These are phyloP conservation scores for Talaromyces marneffei DNA, from an alignment of 2,329 filamentous ascomycete genomes.

Conservation along the genomic window DNA sequence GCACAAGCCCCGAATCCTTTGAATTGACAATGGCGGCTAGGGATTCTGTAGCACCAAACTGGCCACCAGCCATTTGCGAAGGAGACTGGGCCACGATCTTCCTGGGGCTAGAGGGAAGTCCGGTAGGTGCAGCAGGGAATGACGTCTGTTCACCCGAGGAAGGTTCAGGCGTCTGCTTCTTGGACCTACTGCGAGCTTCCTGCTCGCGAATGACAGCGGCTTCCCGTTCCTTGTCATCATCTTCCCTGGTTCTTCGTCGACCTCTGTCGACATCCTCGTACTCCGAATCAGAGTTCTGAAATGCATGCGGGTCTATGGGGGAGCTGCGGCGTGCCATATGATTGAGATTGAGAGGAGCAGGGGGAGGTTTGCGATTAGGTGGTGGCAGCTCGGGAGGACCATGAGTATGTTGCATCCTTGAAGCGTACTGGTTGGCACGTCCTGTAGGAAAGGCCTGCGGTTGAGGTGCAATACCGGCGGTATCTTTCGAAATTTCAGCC, in stretches of 20 bases:
- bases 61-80: conserved; percentile 19
- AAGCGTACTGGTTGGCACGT: not conserved
- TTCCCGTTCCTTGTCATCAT: conserved; percentile 76
- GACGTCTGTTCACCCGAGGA: conserved; percentile 38
- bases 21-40: conserved; percentile 30
- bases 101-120: conserved; percentile 54
- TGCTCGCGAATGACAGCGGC: conserved; percentile 61
- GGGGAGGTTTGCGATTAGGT: conserved; percentile 72
- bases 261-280: conserved; percentile 77
- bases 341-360: conserved; percentile 72
- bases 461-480: not conserved
- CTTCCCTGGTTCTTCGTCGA: conserved; percentile 75
- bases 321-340: conserved; percentile 38
- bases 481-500: not conserved
- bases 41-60: conserved; percentile 23
- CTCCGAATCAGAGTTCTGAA: conserved; percentile 70
- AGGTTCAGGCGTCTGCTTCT: conserved; percentile 58
- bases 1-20: conserved; percentile 19
- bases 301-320: conserved; percentile 41
- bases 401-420: not conserved
- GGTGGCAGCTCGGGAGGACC: conserved; percentile 39
- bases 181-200: conserved; percentile 65
- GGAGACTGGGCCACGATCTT: conserved; percentile 41
- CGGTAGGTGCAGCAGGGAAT: conserved; percentile 14
- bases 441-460: not conserved